These are phyloP conservation scores for Verbena officinalis DNA, from an alignment of 257 asterid genomes.

Conservation along the genomic window DNA sequence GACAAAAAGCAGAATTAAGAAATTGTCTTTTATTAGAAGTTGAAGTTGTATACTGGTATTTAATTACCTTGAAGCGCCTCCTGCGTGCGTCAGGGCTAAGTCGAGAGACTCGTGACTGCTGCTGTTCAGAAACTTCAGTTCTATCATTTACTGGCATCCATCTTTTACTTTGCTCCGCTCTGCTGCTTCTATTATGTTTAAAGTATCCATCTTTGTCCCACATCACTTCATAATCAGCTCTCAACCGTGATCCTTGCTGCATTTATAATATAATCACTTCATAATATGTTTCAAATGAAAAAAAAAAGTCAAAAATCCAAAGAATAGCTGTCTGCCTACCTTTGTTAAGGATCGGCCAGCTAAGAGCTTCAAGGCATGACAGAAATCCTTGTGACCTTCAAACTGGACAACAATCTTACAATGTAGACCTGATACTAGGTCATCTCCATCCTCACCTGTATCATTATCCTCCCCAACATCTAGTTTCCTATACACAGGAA, in stretches of 20 bases:
- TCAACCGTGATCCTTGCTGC: conserved; percentile 94
- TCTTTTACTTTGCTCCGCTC: conserved; percentile 60
- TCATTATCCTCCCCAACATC: conserved; percentile 91
- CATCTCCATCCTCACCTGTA: conserved; percentile 59
- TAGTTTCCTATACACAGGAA: conserved; percentile 63
- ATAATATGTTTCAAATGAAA: neutral
- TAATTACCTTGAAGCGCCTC: conserved; percentile 76
- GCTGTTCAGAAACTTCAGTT: conserved; percentile 50
- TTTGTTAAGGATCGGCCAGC: conserved; percentile 82
- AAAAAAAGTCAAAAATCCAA: neutral
- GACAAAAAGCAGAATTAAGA: too few relatives aligned
- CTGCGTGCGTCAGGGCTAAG: conserved; percentile 63
- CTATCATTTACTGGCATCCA: conserved; percentile 55
- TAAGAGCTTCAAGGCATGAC: conserved; percentile 73
- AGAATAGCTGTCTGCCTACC: conserved; percentile 44
- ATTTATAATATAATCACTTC: conserved; percentile 15
- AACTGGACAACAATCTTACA: conserved; percentile 88
- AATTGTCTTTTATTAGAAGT: too few relatives aligned
- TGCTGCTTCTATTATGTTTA: conserved; percentile 51
- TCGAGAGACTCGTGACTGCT: conserved; percentile 42
- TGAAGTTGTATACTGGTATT: neutral
- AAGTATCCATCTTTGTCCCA: conserved; percentile 87
- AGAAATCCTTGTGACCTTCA: conserved; percentile 70
- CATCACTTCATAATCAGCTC: conserved; percentile 82
- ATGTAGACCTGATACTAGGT: conserved; percentile 82